Conservation (phyloP, 352 stramenopile genomes). For the Halophytophthora batemanensis region DNA sequence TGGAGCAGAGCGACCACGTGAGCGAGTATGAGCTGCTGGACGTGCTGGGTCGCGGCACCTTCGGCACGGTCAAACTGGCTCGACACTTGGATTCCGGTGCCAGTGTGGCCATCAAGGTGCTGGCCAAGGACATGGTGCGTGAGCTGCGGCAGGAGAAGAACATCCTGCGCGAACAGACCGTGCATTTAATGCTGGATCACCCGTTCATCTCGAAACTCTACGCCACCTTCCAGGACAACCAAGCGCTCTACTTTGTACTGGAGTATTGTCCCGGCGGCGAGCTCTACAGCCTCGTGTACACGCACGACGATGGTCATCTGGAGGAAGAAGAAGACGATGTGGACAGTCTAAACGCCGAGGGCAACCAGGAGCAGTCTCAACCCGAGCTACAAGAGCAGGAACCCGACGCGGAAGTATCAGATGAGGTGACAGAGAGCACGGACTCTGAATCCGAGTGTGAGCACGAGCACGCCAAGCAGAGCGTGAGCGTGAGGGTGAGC, state of each 20-base stretch:
- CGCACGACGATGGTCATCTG: constrained; percentile 26
- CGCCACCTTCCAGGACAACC: constrained; percentile 67
- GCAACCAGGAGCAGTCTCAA: constrained; percentile 6
- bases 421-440: constrained; percentile 18
- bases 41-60: constrained; percentile 66
- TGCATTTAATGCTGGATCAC: constrained; percentile 56
- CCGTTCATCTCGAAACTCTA: constrained; percentile 60
- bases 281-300: constrained; percentile 88
- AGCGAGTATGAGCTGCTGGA: constrained; percentile 58
- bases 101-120: constrained; percentile 60
- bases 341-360: constrained; percentile 14
- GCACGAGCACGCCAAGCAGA: constrained; percentile 19
- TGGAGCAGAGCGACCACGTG: constrained; percentile 26
- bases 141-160: constrained; percentile 68
- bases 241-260: constrained; percentile 74
- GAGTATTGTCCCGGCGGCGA: constrained; percentile 73
- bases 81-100: constrained; percentile 49
- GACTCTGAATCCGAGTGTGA: constrained; percentile 45
- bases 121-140: constrained; percentile 37
- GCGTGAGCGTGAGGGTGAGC: background rate
- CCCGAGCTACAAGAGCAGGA: constrained; percentile 18
- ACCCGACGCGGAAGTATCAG: constrained; percentile 13
- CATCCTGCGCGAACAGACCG: constrained; percentile 63
- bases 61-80: constrained; percentile 66
- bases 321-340: constrained; percentile 22